A percentile compares a stretch with the other conserved stretches of the same genome.
Conservation (phyloP, 208 protist species). For the Phytomonas serpens region DNA sequence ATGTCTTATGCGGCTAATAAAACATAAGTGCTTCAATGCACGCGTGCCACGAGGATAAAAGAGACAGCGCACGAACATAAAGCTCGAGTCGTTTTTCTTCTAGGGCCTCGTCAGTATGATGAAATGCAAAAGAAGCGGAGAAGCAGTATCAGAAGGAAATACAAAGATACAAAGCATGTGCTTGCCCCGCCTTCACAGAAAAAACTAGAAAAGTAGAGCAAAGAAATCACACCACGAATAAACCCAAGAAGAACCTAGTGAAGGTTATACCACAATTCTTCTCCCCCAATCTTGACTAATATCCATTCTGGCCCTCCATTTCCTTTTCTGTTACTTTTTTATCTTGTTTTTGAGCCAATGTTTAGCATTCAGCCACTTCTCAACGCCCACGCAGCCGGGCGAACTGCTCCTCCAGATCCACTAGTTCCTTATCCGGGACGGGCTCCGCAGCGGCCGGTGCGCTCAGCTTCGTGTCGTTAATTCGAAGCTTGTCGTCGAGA, state of each 20-base stretch:
- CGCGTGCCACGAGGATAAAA: not conserved
- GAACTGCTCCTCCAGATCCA: conserved; percentile 61
- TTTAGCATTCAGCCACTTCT: not conserved
- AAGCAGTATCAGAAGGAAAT: not conserved
- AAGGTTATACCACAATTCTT: not conserved
- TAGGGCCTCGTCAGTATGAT: not conserved
- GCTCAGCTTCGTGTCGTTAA: conserved; percentile 24
- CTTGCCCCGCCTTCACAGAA: not conserved
- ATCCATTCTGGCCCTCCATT: not conserved
- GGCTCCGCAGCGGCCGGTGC: conserved; percentile 13
- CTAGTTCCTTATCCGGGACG: conserved; percentile 19
- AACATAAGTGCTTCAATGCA: not conserved
- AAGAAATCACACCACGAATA: not conserved
- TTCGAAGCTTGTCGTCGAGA: conserved; percentile 44
- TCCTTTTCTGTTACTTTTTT: not conserved
- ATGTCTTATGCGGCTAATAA: not conserved
- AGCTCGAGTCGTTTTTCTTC: not conserved
- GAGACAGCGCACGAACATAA: not conserved
- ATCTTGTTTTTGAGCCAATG: not conserved
- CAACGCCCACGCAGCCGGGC: conserved; percentile 55
- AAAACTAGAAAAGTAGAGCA: not conserved
- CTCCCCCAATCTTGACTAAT: not conserved
- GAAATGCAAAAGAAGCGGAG: not conserved
- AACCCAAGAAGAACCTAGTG: not conserved
- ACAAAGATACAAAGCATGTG: not conserved